phyloP scores from a whole-genome alignment of 768 basidiomycete genomes.

The Termitomyces sp. region DNA sequence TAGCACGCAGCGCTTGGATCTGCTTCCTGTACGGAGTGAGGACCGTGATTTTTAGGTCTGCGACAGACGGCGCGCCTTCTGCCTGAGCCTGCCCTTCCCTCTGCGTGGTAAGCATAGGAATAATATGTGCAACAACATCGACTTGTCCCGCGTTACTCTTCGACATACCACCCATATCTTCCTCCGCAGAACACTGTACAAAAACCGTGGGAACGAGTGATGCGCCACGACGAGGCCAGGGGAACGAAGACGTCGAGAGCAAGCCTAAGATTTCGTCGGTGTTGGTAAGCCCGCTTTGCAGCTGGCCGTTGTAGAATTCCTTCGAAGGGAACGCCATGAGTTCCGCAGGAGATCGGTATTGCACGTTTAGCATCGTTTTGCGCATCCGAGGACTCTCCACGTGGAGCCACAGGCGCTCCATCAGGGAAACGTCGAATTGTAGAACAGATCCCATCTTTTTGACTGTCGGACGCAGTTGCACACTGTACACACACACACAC shows the following conservation, averaged over 20 bases:
- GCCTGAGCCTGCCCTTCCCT: slow-evolving; percentile 12
- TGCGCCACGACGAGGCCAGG: slow-evolving; percentile 45
- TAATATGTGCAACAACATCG: slow-evolving; percentile 42
- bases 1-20: slow-evolving; percentile 37
- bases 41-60: slow-evolving; percentile 35
- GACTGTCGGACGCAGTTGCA: slow-evolving; percentile 65
- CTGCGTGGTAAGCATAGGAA: slow-evolving; percentile 33
- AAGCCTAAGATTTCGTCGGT: slow-evolving; percentile 30
- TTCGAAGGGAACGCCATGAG: slow-evolving; percentile 57
- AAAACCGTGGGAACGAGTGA: slow-evolving; percentile 49
- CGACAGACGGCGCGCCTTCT: slow-evolving; percentile 9
- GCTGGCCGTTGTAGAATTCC: slow-evolving; percentile 55
- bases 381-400: slow-evolving; percentile 27
- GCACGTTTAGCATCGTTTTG: slow-evolving; percentile 65
- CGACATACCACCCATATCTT: slow-evolving; percentile 53
- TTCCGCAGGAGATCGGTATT: slow-evolving; percentile 58
- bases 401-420: slow-evolving; percentile 54
- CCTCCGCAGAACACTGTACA: slow-evolving; percentile 50
- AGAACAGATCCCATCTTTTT: slow-evolving; percentile 52
- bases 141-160: slow-evolving; percentile 61
- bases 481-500: slow-evolving; percentile 29
- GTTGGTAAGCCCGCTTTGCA: slow-evolving; percentile 41
- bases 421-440: slow-evolving; percentile 53
- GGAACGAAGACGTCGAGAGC: slow-evolving; percentile 41
- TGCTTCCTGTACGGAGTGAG: slow-evolving; percentile 63